phyloP scores from a whole-genome alignment of 2,329 filamentous ascomycete species.

The Colletotrichum tropicale region DNA sequence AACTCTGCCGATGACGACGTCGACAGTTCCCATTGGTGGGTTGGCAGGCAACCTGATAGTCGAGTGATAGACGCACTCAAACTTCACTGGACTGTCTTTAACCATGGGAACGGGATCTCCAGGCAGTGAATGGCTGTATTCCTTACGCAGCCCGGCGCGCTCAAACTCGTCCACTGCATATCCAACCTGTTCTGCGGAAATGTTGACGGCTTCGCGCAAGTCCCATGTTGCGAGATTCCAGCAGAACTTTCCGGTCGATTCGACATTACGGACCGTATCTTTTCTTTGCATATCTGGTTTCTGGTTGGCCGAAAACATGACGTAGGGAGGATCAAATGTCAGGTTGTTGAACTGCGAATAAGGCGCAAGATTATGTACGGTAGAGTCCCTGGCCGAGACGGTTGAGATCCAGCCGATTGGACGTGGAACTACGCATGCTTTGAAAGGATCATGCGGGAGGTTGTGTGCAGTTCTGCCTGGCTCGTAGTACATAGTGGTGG shows the following conservation, averaged over 20 bases:
- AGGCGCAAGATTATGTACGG: constrained; percentile 59
- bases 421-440: constrained; percentile 63
- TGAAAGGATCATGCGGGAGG: constrained; percentile 29
- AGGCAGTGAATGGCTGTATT: constrained; percentile 32
- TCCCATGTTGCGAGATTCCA: constrained; percentile 65
- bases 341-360: constrained; percentile 69
- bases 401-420: constrained; percentile 70
- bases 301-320: constrained; percentile 67
- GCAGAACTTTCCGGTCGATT: constrained; percentile 59
- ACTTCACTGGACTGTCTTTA: constrained; percentile 56
- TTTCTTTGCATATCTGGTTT: constrained; percentile 50
- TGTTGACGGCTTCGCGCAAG: constrained; percentile 60
- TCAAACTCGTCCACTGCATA: constrained; percentile 60
- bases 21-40: constrained; percentile 60
- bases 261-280: constrained; percentile 61
- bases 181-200: constrained; percentile 53
- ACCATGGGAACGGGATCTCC: constrained; percentile 52
- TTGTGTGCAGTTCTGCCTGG: constrained; percentile 23
- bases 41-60: constrained; percentile 60
- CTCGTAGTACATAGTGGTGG: constrained; percentile 23
- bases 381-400: constrained; percentile 42
- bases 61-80: constrained; percentile 62
- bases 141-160: constrained; percentile 25
- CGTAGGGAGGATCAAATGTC: constrained; percentile 65
- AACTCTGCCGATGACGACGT: constrained; percentile 62